These are phyloP conservation scores for Pyricularia pennisetigena DNA, from an alignment of 2,329 filamentous ascomycete genomes.

Conservation along the genomic window DNA sequence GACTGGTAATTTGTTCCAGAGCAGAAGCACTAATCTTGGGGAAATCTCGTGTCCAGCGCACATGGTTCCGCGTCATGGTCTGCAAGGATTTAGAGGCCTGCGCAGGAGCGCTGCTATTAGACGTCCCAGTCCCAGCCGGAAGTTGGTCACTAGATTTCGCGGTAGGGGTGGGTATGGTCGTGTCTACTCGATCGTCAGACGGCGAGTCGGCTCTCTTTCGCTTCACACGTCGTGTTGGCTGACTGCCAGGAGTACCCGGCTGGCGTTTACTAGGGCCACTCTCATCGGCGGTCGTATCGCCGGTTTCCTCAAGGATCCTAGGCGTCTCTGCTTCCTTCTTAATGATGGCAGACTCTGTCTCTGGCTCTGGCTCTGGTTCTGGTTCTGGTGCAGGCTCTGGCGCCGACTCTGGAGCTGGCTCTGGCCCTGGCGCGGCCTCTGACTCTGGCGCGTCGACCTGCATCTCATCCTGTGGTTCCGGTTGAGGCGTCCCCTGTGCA, in stretches of 20 bases:
- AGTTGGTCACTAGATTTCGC: neutral
- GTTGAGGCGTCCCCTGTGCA: neutral
- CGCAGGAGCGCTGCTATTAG: slow-evolving; percentile 5
- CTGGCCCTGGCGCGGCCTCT: slow-evolving; percentile 17
- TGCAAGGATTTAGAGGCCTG: slow-evolving; percentile 31
- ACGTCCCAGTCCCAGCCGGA: slow-evolving; percentile 21
- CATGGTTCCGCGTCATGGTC: slow-evolving; percentile 29
- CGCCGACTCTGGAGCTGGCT: neutral
- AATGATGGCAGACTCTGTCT: slow-evolving; percentile 29
- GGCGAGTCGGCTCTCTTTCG: slow-evolving; percentile 48
- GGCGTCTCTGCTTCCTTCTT: slow-evolving; percentile 53
- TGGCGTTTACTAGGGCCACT: slow-evolving; percentile 29
- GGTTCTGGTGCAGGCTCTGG: slow-evolving; percentile 14
- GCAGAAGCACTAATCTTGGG: slow-evolving; percentile 63
- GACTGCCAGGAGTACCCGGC: slow-evolving; percentile 24
- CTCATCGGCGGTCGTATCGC: slow-evolving; percentile 47
- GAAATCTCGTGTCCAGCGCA: slow-evolving; percentile 68
- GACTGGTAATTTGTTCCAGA: slow-evolving; percentile 66
- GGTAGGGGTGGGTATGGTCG: neutral
- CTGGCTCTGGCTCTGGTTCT: neutral
- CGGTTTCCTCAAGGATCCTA: slow-evolving; percentile 40
- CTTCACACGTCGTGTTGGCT: slow-evolving; percentile 32
- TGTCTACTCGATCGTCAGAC: slow-evolving; percentile 17
- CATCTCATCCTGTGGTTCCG: slow-evolving; percentile 19
- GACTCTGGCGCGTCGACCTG: slow-evolving; percentile 24